Conservation (phyloP, 2,329 filamentous ascomycete genomes). For the Ophiostoma sp. region DNA sequence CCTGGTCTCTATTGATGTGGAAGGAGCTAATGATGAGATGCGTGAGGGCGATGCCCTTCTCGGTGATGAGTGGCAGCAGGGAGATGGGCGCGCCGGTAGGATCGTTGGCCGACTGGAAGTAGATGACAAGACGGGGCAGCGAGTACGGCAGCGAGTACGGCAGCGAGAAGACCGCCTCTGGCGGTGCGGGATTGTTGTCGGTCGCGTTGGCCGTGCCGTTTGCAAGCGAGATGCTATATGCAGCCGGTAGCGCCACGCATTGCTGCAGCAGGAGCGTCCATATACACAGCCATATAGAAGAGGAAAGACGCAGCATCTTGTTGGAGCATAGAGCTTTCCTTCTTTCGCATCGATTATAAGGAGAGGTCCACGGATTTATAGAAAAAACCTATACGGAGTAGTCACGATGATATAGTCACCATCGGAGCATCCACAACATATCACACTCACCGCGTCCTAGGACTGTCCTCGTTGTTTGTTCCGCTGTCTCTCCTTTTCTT, state of each 20-base stretch:
- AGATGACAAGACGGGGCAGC: constrained; percentile 44
- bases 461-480: background rate
- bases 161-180: background rate
- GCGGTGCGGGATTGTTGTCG: background rate
- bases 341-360: too few relatives aligned
- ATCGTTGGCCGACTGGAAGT: constrained; percentile 39
- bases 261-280: background rate
- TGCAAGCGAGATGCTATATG: background rate
- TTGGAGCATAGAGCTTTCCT: background rate
- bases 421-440: background rate
- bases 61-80: constrained; percentile 47
- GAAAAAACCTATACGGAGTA: too few relatives aligned
- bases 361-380: too few relatives aligned
- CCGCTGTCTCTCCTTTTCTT: background rate
- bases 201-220: background rate
- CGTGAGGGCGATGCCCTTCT: constrained; percentile 51
- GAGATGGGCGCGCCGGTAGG: constrained; percentile 40
- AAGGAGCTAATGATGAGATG: constrained; percentile 84
- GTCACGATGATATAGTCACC: too few relatives aligned
- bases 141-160: constrained; percentile 4
- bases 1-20: constrained; percentile 60
- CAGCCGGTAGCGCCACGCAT: background rate
- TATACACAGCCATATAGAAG: background rate
- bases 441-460: background rate
- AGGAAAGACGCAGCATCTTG: background rate